Percentiles rank a stretch among this genome's conserved stretches.
Evolutionary conservation across 495 filamentous ascomycete species (phyloP).

Genomic region (Penicillium cataractarum): DNA sequence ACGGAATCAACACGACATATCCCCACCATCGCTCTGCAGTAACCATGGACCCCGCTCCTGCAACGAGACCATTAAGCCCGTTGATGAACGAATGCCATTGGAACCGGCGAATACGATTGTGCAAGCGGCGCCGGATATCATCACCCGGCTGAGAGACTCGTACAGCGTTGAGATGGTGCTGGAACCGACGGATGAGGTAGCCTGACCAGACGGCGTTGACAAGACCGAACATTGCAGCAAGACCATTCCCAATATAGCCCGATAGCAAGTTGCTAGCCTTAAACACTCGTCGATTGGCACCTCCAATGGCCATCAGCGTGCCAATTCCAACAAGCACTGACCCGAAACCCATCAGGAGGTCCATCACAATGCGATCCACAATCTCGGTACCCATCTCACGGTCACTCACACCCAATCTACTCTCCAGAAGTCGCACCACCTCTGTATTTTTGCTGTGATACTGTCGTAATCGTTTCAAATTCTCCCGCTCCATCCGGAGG

Average conservation of each 20-base stretch:
- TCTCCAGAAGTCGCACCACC: slow-evolving; percentile 25
- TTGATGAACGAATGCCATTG: slow-evolving; percentile 46
- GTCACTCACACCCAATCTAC: slow-evolving; percentile 40
- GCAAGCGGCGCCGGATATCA: slow-evolving; percentile 31
- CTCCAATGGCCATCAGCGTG: slow-evolving; percentile 54
- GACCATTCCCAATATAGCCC: slow-evolving; percentile 52
- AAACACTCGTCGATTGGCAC: slow-evolving; percentile 43
- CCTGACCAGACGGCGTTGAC: slow-evolving; percentile 50
- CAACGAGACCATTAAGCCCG: slow-evolving; percentile 47
- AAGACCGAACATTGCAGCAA: slow-evolving; percentile 47
- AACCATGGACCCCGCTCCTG: slow-evolving; percentile 53
- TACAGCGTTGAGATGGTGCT: slow-evolving; percentile 31
- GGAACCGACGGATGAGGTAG: slow-evolving; percentile 42
- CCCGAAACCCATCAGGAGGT: slow-evolving; percentile 48
- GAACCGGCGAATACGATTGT: slow-evolving; percentile 39
- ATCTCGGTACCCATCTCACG: slow-evolving; percentile 51
- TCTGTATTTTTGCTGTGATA: slow-evolving; percentile 25
- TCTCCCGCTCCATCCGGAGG: slow-evolving; percentile 40
- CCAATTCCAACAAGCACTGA: slow-evolving; percentile 51
- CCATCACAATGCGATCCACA: slow-evolving; percentile 54
- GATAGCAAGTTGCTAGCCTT: slow-evolving; percentile 52
- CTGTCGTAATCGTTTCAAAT: slow-evolving; percentile 27
- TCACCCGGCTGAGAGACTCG: slow-evolving; percentile 20
- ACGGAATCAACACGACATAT: slow-evolving; percentile 52
- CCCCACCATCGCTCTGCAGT: slow-evolving; percentile 55